A percentile compares a stretch with the other conserved stretches of the same genome.
Evolutionary conservation across 2,329 filamentous ascomycete genomes (phyloP).

Genomic region (Sordariomycetes sp.): DNA sequence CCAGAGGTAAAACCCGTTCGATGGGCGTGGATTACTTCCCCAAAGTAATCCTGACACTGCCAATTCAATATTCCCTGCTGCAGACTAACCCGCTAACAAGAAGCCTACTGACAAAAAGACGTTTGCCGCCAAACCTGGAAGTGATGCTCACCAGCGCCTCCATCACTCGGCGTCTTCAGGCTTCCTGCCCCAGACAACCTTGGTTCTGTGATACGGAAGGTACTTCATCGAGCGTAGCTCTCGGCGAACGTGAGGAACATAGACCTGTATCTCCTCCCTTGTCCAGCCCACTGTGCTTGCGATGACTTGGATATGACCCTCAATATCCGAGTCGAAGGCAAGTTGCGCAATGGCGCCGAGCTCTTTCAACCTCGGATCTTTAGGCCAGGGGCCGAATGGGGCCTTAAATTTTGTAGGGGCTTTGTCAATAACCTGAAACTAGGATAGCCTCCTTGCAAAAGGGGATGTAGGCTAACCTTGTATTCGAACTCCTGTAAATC

Average conservation of each 20-base stretch:
- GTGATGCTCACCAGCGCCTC: too few species aligned
- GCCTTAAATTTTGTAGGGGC: constrained; percentile 13
- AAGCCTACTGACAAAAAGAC: too few species aligned
- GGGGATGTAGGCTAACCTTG: constrained; percentile 13
- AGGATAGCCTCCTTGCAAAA: background rate
- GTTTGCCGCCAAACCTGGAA: too few species aligned
- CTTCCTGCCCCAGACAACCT: constrained; percentile 14
- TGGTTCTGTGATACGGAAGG: constrained; percentile 13
- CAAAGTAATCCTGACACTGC: too few species aligned
- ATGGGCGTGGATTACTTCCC: too few species aligned
- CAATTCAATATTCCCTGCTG: too few species aligned
- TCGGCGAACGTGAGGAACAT: constrained; percentile 17
- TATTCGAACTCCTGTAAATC: constrained; percentile 28
- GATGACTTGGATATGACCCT: constrained; percentile 11
- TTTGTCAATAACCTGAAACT: background rate
- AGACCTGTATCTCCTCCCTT: constrained; percentile 15
- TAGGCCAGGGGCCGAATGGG: constrained; percentile 30
- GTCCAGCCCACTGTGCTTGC: constrained; percentile 17
- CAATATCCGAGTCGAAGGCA: constrained; percentile 10
- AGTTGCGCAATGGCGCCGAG: constrained; percentile 19
- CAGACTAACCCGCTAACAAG: too few species aligned
- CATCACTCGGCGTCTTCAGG: constrained; percentile 4
- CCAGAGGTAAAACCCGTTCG: too few species aligned
- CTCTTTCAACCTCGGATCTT: constrained; percentile 27
- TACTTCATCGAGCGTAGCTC: constrained; percentile 12